phyloP scores from a whole-genome alignment of 257 asterid species.

The Nicotiana tomentosiformis region DNA sequence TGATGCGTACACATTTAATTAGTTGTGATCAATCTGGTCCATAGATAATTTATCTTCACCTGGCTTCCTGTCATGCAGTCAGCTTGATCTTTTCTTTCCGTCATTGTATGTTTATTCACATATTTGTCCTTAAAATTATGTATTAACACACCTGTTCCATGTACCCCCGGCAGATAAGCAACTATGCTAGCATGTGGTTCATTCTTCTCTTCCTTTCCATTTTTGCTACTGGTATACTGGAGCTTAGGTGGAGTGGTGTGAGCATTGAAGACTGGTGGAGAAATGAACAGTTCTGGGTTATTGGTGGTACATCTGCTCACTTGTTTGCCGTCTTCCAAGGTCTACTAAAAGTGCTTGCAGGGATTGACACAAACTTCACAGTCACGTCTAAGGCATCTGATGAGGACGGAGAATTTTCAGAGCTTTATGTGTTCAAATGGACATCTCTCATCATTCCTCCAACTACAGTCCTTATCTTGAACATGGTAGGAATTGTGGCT shows the following conservation, averaged over 20 bases:
- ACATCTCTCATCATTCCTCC: constrained; percentile 1
- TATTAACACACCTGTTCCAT: background rate
- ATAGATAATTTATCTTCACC: too few species aligned
- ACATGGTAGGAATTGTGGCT: constrained; percentile 4
- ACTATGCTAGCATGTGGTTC: constrained; percentile 5
- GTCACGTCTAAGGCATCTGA: constrained; percentile 3
- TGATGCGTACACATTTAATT: too few species aligned
- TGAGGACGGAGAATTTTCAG: background rate
- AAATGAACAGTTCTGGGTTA: constrained; percentile 4
- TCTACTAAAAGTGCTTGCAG: background rate
- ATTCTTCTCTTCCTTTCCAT: constrained; percentile 5
- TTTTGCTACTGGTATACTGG: background rate
- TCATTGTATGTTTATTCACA: background rate
- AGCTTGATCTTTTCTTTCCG: background rate
- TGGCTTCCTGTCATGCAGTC: background rate
- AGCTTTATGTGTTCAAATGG: constrained; percentile 8
- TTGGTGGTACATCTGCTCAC: constrained; percentile 1
- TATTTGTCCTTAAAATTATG: background rate
- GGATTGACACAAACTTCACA: background rate
- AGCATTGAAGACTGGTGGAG: background rate
- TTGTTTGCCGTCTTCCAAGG: constrained; percentile 1
- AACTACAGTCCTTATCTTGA: background rate
- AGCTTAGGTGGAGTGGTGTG: constrained; percentile 8
- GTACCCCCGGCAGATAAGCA: background rate
- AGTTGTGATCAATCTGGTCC: too few species aligned